A percentile compares a stretch with the other conserved stretches of the same genome.
Evolutionary conservation across 2,329 filamentous ascomycete species (phyloP).

Genomic region (Pseudogymnoascus sp.): DNA sequence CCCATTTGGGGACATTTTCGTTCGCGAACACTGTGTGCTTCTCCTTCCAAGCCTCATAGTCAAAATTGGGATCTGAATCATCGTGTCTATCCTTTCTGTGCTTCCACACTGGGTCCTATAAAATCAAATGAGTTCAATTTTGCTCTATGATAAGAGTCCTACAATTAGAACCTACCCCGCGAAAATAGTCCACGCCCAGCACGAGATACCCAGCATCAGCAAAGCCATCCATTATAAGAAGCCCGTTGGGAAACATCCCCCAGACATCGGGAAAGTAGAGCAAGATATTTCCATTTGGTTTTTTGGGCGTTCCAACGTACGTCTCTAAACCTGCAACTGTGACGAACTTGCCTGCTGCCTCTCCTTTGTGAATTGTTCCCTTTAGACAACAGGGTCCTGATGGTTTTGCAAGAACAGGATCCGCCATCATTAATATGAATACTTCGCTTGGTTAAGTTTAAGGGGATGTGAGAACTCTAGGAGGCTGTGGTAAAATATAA

Average conservation of each 20-base stretch:
- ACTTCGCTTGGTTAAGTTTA: neutral
- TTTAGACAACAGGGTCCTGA: constrained; percentile 33
- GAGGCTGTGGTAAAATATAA: neutral
- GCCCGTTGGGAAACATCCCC: constrained; percentile 35
- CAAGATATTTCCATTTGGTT: constrained; percentile 34
- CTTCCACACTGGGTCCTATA: constrained; percentile 36
- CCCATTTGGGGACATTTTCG: constrained; percentile 38
- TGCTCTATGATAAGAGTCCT: neutral
- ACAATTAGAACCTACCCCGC: constrained; percentile 27
- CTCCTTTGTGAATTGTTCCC: constrained; percentile 33
- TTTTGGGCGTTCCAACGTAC: constrained; percentile 29
- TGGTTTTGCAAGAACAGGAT: constrained; percentile 27
- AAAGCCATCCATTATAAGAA: constrained; percentile 39
- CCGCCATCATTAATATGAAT: neutral
- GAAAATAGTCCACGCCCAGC: constrained; percentile 38
- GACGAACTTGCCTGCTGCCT: constrained; percentile 28
- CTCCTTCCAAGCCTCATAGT: constrained; percentile 39
- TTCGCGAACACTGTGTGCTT: constrained; percentile 38
- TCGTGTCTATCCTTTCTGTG: constrained; percentile 29
- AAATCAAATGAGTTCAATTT: neutral
- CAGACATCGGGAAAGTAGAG: constrained; percentile 40
- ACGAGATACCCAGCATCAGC: constrained; percentile 36
- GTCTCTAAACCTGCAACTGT: constrained; percentile 31
- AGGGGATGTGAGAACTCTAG: neutral
- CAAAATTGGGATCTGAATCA: constrained; percentile 33